A percentile compares a stretch with the other conserved stretches of the same genome.
phyloP scores from a whole-genome alignment of 768 basidiomycete species.

The Rhodotorula graminis region DNA sequence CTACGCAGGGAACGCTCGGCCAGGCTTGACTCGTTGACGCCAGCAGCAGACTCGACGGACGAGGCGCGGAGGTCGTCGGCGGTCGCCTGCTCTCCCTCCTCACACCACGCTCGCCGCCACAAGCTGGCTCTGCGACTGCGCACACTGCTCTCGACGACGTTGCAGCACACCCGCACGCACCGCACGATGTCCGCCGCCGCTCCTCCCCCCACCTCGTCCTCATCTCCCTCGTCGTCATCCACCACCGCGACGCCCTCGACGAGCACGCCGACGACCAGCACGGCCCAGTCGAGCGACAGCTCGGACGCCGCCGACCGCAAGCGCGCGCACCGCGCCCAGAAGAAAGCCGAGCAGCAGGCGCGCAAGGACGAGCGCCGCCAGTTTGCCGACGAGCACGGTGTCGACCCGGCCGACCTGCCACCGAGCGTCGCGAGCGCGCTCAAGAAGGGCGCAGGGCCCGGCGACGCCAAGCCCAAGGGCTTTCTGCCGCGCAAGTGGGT shows the following conservation, averaged over 20 bases:
- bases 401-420: conserved; percentile 26
- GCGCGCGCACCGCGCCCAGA: conserved; percentile 19
- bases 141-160: no score
- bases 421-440: conserved; percentile 3
- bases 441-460: not conserved
- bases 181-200: no score
- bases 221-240: not conserved
- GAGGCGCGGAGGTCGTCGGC: no score
- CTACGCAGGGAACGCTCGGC: no score
- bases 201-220: no score
- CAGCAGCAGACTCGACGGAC: no score
- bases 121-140: no score
- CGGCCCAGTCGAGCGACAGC: no score
- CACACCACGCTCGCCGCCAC: no score
- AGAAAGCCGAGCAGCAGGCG: conserved; percentile 26
- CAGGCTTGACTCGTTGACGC: no score
- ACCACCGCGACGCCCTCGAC: not conserved
- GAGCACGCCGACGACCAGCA: not conserved
- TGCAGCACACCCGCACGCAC: no score
- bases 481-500: conserved; percentile 30
- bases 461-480: conserved; percentile 4
- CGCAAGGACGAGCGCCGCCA: conserved; percentile 24
- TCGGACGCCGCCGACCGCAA: conserved; percentile 13
- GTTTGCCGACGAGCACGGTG: conserved; percentile 12
- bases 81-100: no score